Evolutionary conservation across 176 grass and related monocot species (phyloP).

Genomic region (Musa acuminata): DNA sequence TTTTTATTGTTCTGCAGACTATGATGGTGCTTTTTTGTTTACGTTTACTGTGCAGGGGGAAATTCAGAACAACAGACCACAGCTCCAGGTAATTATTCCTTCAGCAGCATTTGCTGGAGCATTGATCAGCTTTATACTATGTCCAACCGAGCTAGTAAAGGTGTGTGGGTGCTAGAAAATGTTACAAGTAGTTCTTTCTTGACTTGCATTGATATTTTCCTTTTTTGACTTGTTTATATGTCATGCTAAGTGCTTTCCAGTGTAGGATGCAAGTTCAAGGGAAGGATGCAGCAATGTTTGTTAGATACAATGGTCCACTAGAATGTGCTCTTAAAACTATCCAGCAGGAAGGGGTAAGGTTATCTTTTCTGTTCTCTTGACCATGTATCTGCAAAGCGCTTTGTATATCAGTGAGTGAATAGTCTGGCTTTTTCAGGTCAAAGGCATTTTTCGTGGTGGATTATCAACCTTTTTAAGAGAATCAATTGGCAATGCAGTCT

Average conservation of each 20-base stretch:
- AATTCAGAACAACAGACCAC: slow-evolving; percentile 49
- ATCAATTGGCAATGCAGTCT: slow-evolving; percentile 76
- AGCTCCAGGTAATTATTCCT: slow-evolving; percentile 72
- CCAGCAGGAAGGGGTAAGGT: slow-evolving; percentile 66
- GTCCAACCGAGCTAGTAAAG: slow-evolving; percentile 86
- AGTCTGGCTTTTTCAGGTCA: slow-evolving; percentile 40
- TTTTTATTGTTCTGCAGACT: not conserved
- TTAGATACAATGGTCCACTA: slow-evolving; percentile 64
- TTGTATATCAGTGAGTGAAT: slow-evolving; percentile 11
- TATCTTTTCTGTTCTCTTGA: slow-evolving; percentile 9
- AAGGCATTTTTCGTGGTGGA: slow-evolving; percentile 81
- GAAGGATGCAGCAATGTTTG: slow-evolving; percentile 39
- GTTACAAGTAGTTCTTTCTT: not conserved
- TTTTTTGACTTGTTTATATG: slow-evolving; percentile 28
- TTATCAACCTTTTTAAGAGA: slow-evolving; percentile 76
- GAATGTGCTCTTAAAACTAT: slow-evolving; percentile 83
- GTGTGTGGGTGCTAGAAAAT: slow-evolving; percentile 17
- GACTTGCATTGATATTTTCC: not conserved
- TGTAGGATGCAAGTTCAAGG: slow-evolving; percentile 99
- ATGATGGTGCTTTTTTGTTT: not conserved
- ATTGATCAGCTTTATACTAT: slow-evolving; percentile 79
- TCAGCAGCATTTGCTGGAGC: slow-evolving; percentile 67
- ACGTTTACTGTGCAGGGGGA: slow-evolving; percentile 47
- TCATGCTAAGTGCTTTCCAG: slow-evolving; percentile 63
- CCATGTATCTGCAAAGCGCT: not conserved